A percentile compares a stretch with the other conserved stretches of the same genome.
Evolutionary conservation across 352 stramenopile genomes (phyloP).

Genomic region (Pythium monospermum): DNA sequence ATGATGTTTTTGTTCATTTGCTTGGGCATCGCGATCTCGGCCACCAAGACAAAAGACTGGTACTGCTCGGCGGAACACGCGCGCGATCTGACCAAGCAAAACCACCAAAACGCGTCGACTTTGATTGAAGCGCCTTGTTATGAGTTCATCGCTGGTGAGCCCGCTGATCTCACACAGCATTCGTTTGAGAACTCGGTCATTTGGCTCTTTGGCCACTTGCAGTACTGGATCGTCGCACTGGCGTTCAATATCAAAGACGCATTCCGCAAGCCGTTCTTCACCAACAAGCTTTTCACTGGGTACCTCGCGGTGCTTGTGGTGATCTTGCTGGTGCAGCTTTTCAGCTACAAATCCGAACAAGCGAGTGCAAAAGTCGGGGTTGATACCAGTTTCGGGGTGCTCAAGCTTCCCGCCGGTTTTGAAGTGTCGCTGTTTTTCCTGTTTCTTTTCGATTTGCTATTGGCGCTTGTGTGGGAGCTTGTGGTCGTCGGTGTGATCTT

Average conservation of each 20-base stretch:
- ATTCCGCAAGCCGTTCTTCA: slow-evolving; percentile 53
- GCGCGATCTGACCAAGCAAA: slow-evolving; percentile 33
- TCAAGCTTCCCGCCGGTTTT: slow-evolving; percentile 46
- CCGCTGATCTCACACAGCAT: slow-evolving; percentile 50
- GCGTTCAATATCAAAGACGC: slow-evolving; percentile 59
- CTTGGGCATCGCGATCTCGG: slow-evolving; percentile 50
- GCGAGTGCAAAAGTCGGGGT: slow-evolving; percentile 41
- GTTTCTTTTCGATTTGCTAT: slow-evolving; percentile 55
- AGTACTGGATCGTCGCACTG: slow-evolving; percentile 71
- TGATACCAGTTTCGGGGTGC: slow-evolving; percentile 54
- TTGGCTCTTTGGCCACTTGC: slow-evolving; percentile 73
- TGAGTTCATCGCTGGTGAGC: slow-evolving; percentile 43
- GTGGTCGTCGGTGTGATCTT: slow-evolving; percentile 51
- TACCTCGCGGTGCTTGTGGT: slow-evolving; percentile 53
- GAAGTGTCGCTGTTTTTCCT: slow-evolving; percentile 61
- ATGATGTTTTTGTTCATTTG: slow-evolving; percentile 48
- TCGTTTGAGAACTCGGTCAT: slow-evolving; percentile 77
- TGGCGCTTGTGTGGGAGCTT: slow-evolving; percentile 56
- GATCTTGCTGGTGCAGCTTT: slow-evolving; percentile 54
- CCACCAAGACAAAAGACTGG: slow-evolving; percentile 46
- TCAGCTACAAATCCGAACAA: slow-evolving; percentile 55
- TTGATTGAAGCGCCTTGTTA: slow-evolving; percentile 59
- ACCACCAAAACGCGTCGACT: slow-evolving; percentile 28
- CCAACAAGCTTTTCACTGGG: slow-evolving; percentile 44
- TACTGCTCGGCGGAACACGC: slow-evolving; percentile 52